phyloP scores from a whole-genome alignment of 2,329 filamentous ascomycete genomes.

The Aspergillus sp. region DNA sequence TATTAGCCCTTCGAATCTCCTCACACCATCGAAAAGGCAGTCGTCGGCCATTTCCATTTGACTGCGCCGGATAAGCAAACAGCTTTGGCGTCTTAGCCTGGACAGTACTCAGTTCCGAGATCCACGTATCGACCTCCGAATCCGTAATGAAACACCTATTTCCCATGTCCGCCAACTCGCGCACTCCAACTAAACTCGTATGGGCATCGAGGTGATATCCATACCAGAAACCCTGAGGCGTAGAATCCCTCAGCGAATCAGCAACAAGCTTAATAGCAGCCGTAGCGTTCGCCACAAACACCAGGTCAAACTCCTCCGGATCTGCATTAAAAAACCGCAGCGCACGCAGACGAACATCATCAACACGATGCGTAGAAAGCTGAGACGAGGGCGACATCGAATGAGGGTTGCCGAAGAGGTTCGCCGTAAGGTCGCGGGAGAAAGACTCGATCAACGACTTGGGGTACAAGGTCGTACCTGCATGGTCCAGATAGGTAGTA shows the following conservation, averaged over 20 bases:
- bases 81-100: conserved; percentile 31
- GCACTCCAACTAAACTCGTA: conserved; percentile 76
- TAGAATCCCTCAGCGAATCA: conserved; percentile 64
- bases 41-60: conserved; percentile 80
- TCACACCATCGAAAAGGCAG: conserved; percentile 64
- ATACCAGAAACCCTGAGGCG: conserved; percentile 65
- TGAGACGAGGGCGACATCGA: conserved; percentile 79
- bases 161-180: conserved; percentile 61
- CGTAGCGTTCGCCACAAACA: conserved; percentile 90
- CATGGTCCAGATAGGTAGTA: conserved; percentile 83
- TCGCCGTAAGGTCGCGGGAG: conserved; percentile 67
- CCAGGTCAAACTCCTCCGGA: conserved; percentile 72
- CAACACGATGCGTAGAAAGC: conserved; percentile 64
- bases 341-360: conserved; percentile 64
- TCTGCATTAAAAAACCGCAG: conserved; percentile 75
- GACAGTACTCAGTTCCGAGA: conserved; percentile 34
- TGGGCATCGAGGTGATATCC: conserved; percentile 78
- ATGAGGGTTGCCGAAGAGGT: conserved; percentile 85
- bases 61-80: conserved; percentile 85
- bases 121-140: conserved; percentile 58
- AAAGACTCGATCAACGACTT: conserved; percentile 77
- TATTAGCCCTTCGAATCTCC: conserved; percentile 35
- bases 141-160: conserved; percentile 59
- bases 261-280: conserved; percentile 80
- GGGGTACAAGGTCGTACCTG: conserved; percentile 77